Percentiles rank a stretch among this genome's conserved stretches.
phyloP scores from a whole-genome alignment of 345 rosid species.

The Citrus australasica region DNA sequence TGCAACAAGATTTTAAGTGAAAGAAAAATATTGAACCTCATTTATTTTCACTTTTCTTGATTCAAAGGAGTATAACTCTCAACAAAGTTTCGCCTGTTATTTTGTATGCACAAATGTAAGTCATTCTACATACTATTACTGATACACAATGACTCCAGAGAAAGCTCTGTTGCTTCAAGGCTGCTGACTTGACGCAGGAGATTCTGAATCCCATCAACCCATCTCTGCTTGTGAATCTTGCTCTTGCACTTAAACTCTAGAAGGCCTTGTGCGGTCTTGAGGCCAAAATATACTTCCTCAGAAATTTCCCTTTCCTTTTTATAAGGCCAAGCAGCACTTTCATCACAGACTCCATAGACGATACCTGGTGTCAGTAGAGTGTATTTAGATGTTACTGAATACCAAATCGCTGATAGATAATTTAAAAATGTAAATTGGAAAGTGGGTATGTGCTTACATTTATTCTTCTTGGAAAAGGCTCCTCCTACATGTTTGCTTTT shows the following conservation, averaged over 20 bases:
- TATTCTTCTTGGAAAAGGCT: slow-evolving; percentile 85
- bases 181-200: slow-evolving; percentile 65
- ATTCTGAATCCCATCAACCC: slow-evolving; percentile 74
- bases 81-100: background rate
- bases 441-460: slow-evolving; percentile 40
- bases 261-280: slow-evolving; percentile 91
- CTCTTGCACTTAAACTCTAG: slow-evolving; percentile 85
- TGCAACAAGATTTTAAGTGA: background rate
- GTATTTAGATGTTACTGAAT: background rate
- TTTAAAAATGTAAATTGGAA: background rate
- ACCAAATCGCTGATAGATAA: background rate
- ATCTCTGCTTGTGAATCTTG: slow-evolving; percentile 79
- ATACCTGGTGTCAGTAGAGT: slow-evolving; percentile 38
- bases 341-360: slow-evolving; percentile 80
- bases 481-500: slow-evolving; percentile 93
- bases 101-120: slow-evolving; percentile 16
- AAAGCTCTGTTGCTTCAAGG: slow-evolving; percentile 44
- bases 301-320: slow-evolving; percentile 71
- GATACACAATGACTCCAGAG: slow-evolving; percentile 52
- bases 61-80: background rate
- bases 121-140: slow-evolving; percentile 27
- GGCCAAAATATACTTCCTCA: slow-evolving; percentile 80
- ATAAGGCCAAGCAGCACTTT: slow-evolving; percentile 82
- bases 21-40: background rate
- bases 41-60: background rate